A percentile compares a stretch with the other conserved stretches of the same genome.
These are phyloP conservation scores for Aspergillus melleus DNA, from an alignment of 2,329 filamentous ascomycete species.

Conservation along the genomic window DNA sequence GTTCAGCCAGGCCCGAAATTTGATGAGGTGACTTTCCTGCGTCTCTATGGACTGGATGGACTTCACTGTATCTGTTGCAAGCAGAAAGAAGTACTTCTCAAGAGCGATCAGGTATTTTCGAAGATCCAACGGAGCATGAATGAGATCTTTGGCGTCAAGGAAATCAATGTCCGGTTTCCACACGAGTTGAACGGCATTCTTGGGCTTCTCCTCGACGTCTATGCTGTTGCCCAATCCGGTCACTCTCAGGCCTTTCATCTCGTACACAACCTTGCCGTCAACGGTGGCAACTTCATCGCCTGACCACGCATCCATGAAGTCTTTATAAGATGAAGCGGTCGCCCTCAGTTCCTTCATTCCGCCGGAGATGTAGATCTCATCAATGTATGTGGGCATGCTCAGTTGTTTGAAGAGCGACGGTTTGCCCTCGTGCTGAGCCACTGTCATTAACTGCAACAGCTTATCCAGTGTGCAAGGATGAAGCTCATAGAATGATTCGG, in stretches of 20 bases:
- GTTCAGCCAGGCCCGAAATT: conserved; percentile 4
- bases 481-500: not conserved
- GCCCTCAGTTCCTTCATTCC: not conserved
- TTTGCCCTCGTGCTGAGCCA: conserved; percentile 2
- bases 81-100: not conserved
- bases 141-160: not conserved
- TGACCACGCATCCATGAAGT: not conserved
- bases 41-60: not conserved
- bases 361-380: not conserved
- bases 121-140: not conserved
- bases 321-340: not conserved
- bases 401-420: not conserved
- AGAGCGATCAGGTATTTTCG: not conserved
- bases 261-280: not conserved
- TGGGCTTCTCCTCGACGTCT: not conserved
- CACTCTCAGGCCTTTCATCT: not conserved
- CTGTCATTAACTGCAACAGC: conserved; percentile 9
- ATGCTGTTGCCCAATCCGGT: not conserved
- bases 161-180: conserved; percentile 5
- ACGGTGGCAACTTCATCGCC: not conserved
- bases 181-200: not conserved
- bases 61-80: not conserved
- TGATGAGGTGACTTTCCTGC: not conserved
- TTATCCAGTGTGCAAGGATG: conserved; percentile 13
- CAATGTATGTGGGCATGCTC: conserved; percentile 5